phyloP scores from a whole-genome alignment of 495 filamentous ascomycete genomes.

The Tuber indicum region DNA sequence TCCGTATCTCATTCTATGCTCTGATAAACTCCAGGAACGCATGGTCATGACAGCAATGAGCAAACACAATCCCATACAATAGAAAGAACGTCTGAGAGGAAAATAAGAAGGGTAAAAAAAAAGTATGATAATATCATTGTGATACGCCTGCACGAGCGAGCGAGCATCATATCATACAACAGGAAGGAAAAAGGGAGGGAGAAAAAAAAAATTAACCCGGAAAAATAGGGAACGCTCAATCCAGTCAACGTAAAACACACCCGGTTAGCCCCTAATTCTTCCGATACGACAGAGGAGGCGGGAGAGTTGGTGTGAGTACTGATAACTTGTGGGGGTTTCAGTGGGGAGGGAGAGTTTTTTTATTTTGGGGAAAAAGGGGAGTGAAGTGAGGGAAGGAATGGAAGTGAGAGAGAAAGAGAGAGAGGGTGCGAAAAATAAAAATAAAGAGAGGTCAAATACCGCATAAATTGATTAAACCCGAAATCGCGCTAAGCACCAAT shows the following conservation, averaged over 20 bases:
- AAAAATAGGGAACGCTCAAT: neutral
- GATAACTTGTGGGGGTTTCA: neutral
- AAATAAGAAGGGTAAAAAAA: neutral
- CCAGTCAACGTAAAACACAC: neutral
- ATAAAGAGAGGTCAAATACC: neutral
- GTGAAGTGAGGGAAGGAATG: neutral
- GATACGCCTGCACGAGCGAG: no score
- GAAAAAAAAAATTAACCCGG: neutral
- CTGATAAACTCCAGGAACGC: neutral
- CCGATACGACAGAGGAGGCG: neutral
- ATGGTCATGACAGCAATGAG: neutral
- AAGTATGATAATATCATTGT: neutral
- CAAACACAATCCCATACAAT: neutral
- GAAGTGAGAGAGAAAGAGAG: no score
- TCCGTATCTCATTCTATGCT: neutral
- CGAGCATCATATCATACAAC: neutral
- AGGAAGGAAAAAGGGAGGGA: neutral
- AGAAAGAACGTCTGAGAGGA: no score
- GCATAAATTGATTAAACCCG: neutral
- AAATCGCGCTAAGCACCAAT: no score
- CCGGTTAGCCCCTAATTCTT: neutral
- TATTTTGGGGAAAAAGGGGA: neutral
- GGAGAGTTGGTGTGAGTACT: neutral
- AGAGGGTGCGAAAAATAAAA: no score
- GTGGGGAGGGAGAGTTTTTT: neutral